phyloP scores from a whole-genome alignment of 2,329 filamentous ascomycete genomes.

The Elsinoe necatrix region DNA sequence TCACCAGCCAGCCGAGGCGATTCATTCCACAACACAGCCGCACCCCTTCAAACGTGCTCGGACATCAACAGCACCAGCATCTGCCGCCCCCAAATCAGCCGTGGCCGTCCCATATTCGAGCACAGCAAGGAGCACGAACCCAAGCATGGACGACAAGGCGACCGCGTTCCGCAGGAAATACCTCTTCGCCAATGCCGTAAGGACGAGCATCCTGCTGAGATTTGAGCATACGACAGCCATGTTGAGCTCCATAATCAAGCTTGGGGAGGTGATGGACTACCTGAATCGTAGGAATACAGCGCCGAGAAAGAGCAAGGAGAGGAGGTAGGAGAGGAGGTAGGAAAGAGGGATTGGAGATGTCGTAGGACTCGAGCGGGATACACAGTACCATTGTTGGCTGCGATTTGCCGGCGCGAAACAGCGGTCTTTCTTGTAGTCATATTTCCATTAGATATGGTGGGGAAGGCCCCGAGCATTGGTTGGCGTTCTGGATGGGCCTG shows the following conservation, averaged over 20 bases:
- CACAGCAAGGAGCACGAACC: not conserved
- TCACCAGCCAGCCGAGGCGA: not conserved
- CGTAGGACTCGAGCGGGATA: not conserved
- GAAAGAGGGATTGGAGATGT: not conserved
- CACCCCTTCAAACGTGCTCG: constrained; percentile 1
- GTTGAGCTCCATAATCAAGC: constrained; percentile 22
- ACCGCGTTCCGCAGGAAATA: constrained; percentile 25
- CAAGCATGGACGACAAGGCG: constrained; percentile 17
- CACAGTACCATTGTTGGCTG: not conserved
- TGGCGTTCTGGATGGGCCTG: not conserved
- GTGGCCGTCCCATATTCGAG: not conserved
- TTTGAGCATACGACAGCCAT: constrained; percentile 27
- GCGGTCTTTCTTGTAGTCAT: not conserved
- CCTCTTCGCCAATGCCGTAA: constrained; percentile 26
- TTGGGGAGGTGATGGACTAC: constrained; percentile 24
- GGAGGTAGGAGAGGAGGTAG: not conserved
- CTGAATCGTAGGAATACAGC: constrained; percentile 4
- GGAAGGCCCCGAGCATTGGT: not conserved
- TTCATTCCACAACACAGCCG: not conserved
- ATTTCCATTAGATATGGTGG: not conserved
- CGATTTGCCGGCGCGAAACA: not conserved
- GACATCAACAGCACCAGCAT: not conserved
- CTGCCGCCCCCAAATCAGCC: not conserved
- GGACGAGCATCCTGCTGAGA: constrained; percentile 26
- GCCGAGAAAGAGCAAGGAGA: constrained; percentile 1